Base-by-base conservation (phyloP, 768 basidiomycete genomes). In the Pleurotus ostreatus region DNA sequence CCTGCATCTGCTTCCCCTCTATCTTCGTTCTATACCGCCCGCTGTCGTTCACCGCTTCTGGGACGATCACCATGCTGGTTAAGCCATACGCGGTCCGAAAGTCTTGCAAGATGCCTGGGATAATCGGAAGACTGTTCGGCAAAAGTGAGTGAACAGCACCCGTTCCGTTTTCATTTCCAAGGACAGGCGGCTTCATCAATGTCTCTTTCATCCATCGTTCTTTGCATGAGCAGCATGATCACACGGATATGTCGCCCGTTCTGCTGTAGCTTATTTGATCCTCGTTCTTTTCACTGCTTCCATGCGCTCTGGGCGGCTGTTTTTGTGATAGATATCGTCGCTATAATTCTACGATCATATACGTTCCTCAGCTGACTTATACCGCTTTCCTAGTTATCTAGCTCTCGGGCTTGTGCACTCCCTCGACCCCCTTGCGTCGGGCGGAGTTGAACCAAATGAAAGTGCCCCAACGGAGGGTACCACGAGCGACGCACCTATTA, bases 41-140 rank as follows among this genome's bases (percentile, higher is more conserved):
- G 48, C 26, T 26, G 15, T 15, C 6, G n/a, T 59, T 37, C 49
- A 15, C 49, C 30, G 57, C 47, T 30, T 15, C 18, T 15, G 9
- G 16, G 18, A 39, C 47, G 25, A 25, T 41, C 51, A 57, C 49
- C 55, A 44, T 57, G 22, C 8, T 44, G 56, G 62, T 57, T 60
- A 70, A 86, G 90, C 87, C 22, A 85, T 97, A 59, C 81, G 85
- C 55, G 94, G 89, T 4, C 93, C 94, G 1, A 86, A 88, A 66
- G 77, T 80, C 8, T 74, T 97, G 59, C 89, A 89, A 66, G 84
- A 89, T 45, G 85, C 85, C 55, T 98, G 94, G 94, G 90, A 98
- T 70, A 83, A 83, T 61, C 75, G 74, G 49, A 92, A 91, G 72
- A 98, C 94, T 9, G 86, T 95, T 15, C 82, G 81, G 60, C 95